These are phyloP conservation scores for Orbilia ellipsospora DNA, from an alignment of 2,329 filamentous ascomycete species.

Conservation along the genomic window DNA sequence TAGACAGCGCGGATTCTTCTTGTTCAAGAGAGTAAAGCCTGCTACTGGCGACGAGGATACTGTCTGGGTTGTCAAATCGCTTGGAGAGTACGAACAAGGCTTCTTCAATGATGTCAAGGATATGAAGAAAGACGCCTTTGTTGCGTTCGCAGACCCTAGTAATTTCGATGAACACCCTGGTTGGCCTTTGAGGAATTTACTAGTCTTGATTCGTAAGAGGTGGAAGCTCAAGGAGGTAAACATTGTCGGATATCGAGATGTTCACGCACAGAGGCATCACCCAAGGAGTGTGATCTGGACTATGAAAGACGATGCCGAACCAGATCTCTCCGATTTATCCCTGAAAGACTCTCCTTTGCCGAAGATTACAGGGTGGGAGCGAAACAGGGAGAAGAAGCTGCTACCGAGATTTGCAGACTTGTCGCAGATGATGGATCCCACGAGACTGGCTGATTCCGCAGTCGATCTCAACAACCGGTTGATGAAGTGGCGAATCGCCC, in stretches of 20 bases:
- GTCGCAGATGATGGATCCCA: conserved; percentile 92
- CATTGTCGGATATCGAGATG: conserved; percentile 90
- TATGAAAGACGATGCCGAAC: conserved; percentile 69
- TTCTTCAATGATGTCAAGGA: conserved; percentile 81
- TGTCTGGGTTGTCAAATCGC: conserved; percentile 78
- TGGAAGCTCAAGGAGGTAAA: conserved; percentile 82
- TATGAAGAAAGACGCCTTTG: conserved; percentile 74
- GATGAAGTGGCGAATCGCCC: conserved; percentile 98
- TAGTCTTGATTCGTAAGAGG: conserved; percentile 83
- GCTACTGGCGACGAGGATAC: conserved; percentile 59
- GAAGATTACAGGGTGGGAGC: conserved; percentile 95
- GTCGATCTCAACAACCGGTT: conserved; percentile 96
- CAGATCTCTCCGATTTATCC: conserved; percentile 58
- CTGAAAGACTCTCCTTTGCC: conserved; percentile 69
- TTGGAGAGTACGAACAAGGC: conserved; percentile 82
- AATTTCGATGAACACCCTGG: conserved; percentile 88
- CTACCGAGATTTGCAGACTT: conserved; percentile 82
- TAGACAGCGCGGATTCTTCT: conserved; percentile 91
- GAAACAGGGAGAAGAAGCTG: conserved; percentile 81
- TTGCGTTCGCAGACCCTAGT: conserved; percentile 91
- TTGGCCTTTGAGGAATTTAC: conserved; percentile 90
- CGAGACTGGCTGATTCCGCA: conserved; percentile 83
- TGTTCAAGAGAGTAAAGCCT: conserved; percentile 78
- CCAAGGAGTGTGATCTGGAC: conserved; percentile 82
- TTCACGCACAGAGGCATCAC: conserved; percentile 79